Evolutionary conservation across 73 alveolate species (phyloP).

Genomic region (Paramecium primaurelia): DNA sequence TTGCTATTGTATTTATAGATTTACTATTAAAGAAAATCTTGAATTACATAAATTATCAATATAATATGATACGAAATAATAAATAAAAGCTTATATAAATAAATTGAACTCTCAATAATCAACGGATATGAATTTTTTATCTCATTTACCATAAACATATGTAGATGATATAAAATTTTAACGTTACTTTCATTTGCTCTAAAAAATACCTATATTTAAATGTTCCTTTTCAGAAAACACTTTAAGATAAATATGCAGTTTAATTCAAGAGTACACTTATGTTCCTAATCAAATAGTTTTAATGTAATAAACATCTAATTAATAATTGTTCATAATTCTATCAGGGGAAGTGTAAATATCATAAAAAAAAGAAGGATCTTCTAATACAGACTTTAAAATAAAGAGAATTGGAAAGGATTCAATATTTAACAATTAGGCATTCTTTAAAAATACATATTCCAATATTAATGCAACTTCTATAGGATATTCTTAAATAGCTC

Average conservation of each 20-base stretch:
- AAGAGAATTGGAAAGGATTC: neutral
- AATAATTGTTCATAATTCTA: neutral
- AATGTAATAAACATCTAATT: neutral
- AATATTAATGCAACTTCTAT: neutral
- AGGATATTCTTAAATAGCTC: neutral
- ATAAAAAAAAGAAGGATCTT: neutral
- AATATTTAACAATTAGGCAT: neutral
- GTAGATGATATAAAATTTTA: neutral
- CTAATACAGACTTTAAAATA: neutral
- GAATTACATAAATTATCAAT: neutral
- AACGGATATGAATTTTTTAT: neutral
- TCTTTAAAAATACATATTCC: neutral
- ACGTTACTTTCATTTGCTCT: neutral
- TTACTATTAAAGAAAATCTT: neutral
- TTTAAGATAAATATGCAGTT: neutral
- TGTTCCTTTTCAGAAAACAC: neutral
- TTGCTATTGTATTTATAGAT: neutral
- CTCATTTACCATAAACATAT: neutral
- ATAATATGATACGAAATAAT: neutral
- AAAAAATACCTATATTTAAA: neutral
- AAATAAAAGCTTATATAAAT: neutral
- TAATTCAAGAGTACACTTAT: neutral
- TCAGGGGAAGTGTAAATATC: neutral
- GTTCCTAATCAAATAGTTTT: neutral
- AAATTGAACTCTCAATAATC: neutral